phyloP scores from a whole-genome alignment of 306 rosid species.

The Malus asiatica region DNA sequence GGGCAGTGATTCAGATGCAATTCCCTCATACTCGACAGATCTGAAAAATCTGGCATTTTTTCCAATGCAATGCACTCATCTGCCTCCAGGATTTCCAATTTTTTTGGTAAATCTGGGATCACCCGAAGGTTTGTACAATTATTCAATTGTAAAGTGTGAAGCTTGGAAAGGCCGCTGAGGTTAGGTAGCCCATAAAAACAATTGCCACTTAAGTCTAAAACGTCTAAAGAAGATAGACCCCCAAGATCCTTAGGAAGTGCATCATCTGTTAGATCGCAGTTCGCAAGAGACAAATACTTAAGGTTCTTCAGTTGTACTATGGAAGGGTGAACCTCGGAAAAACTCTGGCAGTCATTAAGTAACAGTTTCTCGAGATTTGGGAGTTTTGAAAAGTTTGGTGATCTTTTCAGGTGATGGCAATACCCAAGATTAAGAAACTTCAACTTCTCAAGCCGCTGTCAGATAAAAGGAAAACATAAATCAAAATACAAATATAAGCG shows the following conservation, averaged over 20 bases:
- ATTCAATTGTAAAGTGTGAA: background rate
- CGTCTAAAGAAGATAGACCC: background rate
- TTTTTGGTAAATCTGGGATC: background rate
- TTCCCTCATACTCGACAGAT: too few relatives aligned
- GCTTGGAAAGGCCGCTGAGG: background rate
- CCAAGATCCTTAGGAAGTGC: background rate
- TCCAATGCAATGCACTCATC: too few relatives aligned
- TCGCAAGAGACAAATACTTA: background rate
- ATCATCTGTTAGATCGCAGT: background rate
- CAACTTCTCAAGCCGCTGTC: conserved; percentile 7
- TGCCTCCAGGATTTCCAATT: background rate
- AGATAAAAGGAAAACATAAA: background rate
- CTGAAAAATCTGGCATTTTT: too few relatives aligned
- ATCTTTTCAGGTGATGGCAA: conserved; percentile 17
- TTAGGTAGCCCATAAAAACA: background rate
- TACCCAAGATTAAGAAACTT: conserved; percentile 26
- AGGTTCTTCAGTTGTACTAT: background rate
- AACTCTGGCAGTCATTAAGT: background rate
- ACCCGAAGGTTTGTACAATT: background rate
- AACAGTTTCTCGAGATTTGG: background rate
- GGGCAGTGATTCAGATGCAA: too few relatives aligned
- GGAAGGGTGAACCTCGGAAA: background rate
- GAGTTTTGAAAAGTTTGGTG: conserved; percentile 8
- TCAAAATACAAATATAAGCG: background rate
- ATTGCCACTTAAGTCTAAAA: too few relatives aligned